Conservation (phyloP, 768 basidiomycete genomes). For the Naganishia friedmannii region DNA sequence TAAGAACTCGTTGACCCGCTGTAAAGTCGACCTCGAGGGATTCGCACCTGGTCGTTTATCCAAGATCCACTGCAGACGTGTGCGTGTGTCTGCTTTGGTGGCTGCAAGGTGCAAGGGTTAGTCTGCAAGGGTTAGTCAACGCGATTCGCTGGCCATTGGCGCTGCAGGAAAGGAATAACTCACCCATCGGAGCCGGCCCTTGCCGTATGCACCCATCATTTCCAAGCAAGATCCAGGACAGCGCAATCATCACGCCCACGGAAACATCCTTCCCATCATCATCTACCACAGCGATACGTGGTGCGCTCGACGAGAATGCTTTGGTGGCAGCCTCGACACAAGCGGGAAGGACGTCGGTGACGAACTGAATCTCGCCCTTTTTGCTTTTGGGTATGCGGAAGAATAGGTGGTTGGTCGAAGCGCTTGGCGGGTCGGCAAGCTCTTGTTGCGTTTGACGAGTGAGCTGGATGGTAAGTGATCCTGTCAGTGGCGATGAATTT, state of each 20-base stretch:
- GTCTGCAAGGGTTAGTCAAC: too few species aligned
- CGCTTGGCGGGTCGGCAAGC: background rate
- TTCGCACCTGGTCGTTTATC: slow-evolving; percentile 71
- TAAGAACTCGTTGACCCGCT: slow-evolving; percentile 71
- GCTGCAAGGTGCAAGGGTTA: slow-evolving; percentile 22
- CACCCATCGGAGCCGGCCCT: slow-evolving; percentile 8
- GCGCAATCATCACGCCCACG: slow-evolving; percentile 64
- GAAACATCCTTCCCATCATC: slow-evolving; percentile 62
- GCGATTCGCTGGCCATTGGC: too few species aligned
- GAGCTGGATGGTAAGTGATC: slow-evolving; percentile 21
- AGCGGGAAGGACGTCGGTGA: slow-evolving; percentile 21
- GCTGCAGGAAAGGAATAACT: background rate
- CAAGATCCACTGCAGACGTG: slow-evolving; percentile 81
- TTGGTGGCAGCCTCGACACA: slow-evolving; percentile 56
- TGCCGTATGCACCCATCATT: slow-evolving; percentile 45
- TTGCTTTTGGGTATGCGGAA: slow-evolving; percentile 55
- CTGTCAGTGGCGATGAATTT: slow-evolving; percentile 30
- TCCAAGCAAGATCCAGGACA: slow-evolving; percentile 63
- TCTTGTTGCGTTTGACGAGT: slow-evolving; percentile 1
- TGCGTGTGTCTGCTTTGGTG: slow-evolving; percentile 66
- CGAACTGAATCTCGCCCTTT: slow-evolving; percentile 56
- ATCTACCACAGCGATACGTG: slow-evolving; percentile 57
- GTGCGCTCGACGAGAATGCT: slow-evolving; percentile 2
- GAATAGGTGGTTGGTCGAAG: background rate
- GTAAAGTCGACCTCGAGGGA: slow-evolving; percentile 76